A percentile compares a stretch with the other conserved stretches of the same genome.
These are phyloP conservation scores for Megacollybia marginata DNA, from an alignment of 768 basidiomycete species.

Conservation along the genomic window DNA sequence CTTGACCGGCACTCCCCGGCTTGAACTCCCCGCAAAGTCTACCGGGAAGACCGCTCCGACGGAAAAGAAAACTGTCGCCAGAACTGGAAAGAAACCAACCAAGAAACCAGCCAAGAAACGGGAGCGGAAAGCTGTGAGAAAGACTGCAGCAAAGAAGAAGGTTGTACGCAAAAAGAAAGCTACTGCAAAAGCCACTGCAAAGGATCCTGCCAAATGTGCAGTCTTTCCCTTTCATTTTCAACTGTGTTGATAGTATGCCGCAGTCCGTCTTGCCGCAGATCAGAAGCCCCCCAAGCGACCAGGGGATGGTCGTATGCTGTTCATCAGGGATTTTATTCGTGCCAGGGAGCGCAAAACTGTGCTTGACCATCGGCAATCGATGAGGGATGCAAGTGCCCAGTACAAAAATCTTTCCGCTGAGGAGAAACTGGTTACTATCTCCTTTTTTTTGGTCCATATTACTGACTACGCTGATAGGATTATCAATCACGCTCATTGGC, in stretches of 20 bases:
- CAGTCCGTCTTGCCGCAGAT: constrained; percentile 4
- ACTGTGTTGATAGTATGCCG: background rate
- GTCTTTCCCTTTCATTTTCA: constrained; percentile 7
- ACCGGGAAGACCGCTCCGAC: background rate
- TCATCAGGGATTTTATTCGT: constrained; percentile 11
- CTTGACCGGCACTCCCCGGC: constrained; percentile 3
- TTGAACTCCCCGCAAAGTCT: background rate
- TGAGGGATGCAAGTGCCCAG: constrained; percentile 13
- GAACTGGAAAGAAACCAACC: background rate
- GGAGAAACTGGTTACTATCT: constrained; percentile 26
- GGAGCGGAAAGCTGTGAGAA: background rate
- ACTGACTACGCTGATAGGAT: constrained; percentile 11
- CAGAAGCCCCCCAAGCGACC: constrained; percentile 18
- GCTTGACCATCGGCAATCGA: background rate
- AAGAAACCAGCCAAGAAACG: background rate
- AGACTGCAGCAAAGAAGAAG: constrained; percentile 2
- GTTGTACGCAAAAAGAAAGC: constrained; percentile 1
- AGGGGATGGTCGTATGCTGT: constrained; percentile 17
- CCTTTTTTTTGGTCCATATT: background rate
- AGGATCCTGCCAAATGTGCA: constrained; percentile 1
- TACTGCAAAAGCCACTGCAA: constrained; percentile 6
- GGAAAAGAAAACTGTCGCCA: background rate
- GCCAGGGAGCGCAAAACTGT: background rate
- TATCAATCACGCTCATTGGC: constrained; percentile 15
- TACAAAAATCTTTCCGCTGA: constrained; percentile 25